Percentiles rank a stretch among this genome's conserved stretches.
These are phyloP conservation scores for Rutstroemia sp. DNA, from an alignment of 2,329 filamentous ascomycete species.

Conservation along the genomic window DNA sequence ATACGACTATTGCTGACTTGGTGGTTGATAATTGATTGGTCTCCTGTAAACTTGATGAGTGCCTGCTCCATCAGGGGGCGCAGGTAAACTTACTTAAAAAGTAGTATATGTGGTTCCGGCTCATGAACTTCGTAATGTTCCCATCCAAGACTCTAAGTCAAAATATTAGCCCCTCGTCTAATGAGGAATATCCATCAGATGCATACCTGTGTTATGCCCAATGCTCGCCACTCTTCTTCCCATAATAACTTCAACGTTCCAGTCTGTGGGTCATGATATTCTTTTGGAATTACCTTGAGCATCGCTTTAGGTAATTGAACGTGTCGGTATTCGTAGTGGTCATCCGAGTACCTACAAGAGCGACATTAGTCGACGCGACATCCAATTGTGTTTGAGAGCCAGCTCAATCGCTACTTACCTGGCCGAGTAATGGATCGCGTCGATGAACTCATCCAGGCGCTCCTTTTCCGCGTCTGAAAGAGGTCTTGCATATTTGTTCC, in stretches of 20 bases:
- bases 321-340: slow-evolving; percentile 92
- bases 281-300: slow-evolving; percentile 93
- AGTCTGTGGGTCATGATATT: slow-evolving; percentile 83
- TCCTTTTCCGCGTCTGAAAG: slow-evolving; percentile 75
- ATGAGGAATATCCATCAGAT: neutral
- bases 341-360: slow-evolving; percentile 73
- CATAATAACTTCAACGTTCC: slow-evolving; percentile 93
- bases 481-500: slow-evolving; percentile 78
- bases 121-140: slow-evolving; percentile 99
- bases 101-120: slow-evolving; percentile 93
- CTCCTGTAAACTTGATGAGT: slow-evolving; percentile 22
- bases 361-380: slow-evolving; percentile 14
- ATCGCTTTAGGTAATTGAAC: slow-evolving; percentile 97
- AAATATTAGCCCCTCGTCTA: neutral
- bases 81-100: slow-evolving; percentile 79
- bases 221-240: slow-evolving; percentile 96
- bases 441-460: slow-evolving; percentile 82
- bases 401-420: slow-evolving; percentile 48
- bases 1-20: slow-evolving; percentile 19
- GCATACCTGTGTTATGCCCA: slow-evolving; percentile 90
- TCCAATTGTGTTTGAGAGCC: neutral
- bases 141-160: slow-evolving; percentile 82
- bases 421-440: slow-evolving; percentile 91
- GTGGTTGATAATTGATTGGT: slow-evolving; percentile 23
- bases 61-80: neutral